Base-by-base conservation (phyloP, 1,284 basidiomycete species). In the Cryptococcus sp. region DNA sequence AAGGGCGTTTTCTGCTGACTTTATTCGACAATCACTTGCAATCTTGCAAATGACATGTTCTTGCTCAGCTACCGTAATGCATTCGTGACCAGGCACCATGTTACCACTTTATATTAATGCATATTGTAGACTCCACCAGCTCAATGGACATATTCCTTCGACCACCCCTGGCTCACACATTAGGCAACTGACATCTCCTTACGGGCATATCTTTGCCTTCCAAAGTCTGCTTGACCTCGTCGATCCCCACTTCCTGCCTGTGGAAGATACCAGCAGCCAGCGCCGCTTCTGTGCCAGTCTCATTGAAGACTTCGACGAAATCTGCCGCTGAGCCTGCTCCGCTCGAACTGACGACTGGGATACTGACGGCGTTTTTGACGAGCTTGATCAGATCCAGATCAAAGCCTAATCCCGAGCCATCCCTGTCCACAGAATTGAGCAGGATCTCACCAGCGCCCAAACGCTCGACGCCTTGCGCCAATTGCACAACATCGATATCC, bases 201-300 rank as follows among this genome's bases (percentile, higher is more conserved):
- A 75, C 71, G 1, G 71, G 64, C 61, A 91, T 83, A 0, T 81
- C 80, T 23, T 83, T 82, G 8, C 67, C 70, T 48, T 73, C 72
- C 64, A 93, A 72, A 5, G 80, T 78, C 38, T 77, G 74, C 78
- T 93, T 94, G 53, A 93, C 87, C 56, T 89, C 78, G 63, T 78
- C 78, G 50, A 85, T 81, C 19, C 78, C 79, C 17, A 98, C 92
- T 76, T 98, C 89, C 57, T 84, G 85, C 37, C 96, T 82, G 79
- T 99, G 96, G 80, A 99, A 99, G 68, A 99, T 97, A 4, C 96
- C 96, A 17, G 96, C 96, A 4, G 96, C 96, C 55, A 99, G 80
- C 0, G 91, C 96, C 37, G 96, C 93, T 78, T 99, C 96, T 0
- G 88, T 92, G 3, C 80, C 82, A 4, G 91, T 93, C 68, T 84